Percentiles rank a stretch among this genome's conserved stretches.
These are phyloP conservation scores for Plantago elongata DNA, from an alignment of 257 asterid species.

Conservation along the genomic window DNA sequence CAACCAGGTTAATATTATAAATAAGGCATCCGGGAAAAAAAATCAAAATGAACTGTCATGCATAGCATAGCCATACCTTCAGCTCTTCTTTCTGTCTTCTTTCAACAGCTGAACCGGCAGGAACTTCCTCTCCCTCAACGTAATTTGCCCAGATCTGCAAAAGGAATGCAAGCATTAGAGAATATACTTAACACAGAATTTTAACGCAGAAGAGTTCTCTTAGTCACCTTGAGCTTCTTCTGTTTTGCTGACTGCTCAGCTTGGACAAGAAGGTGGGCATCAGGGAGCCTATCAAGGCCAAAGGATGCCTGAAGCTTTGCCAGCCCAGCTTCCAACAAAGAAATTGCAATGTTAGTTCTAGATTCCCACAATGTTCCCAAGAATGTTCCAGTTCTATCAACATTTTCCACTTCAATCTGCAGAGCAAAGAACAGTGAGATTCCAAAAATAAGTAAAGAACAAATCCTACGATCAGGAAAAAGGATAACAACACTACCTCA, in stretches of 20 bases:
- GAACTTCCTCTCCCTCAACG: slow-evolving; percentile 73
- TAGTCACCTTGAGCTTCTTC: slow-evolving; percentile 83
- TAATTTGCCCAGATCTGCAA: slow-evolving; percentile 66
- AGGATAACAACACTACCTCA: slow-evolving; percentile 44
- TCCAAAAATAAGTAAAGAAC: slow-evolving; percentile 12
- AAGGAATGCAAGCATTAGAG: slow-evolving; percentile 19
- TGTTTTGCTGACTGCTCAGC: slow-evolving; percentile 92
- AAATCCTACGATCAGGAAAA: slow-evolving; percentile 1
- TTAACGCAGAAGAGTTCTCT: background rate
- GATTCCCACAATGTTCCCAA: slow-evolving; percentile 91
- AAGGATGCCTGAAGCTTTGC: slow-evolving; percentile 84
- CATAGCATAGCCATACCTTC: slow-evolving; percentile 39
- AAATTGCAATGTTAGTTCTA: slow-evolving; percentile 62
- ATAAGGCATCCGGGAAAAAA: background rate
- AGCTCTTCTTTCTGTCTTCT: slow-evolving; percentile 75
- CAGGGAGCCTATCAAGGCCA: slow-evolving; percentile 78
- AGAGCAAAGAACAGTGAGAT: slow-evolving; percentile 5
- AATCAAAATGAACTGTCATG: background rate
- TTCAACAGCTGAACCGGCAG: slow-evolving; percentile 49
- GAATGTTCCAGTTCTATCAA: slow-evolving; percentile 96
- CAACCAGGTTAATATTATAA: slow-evolving; percentile 7
- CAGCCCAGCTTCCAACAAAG: slow-evolving; percentile 89
- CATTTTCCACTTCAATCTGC: slow-evolving; percentile 93
- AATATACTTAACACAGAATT: slow-evolving; percentile 4
- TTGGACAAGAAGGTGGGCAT: slow-evolving; percentile 75